phyloP scores from a whole-genome alignment of 257 asterid genomes.

The Scutellaria minor region DNA sequence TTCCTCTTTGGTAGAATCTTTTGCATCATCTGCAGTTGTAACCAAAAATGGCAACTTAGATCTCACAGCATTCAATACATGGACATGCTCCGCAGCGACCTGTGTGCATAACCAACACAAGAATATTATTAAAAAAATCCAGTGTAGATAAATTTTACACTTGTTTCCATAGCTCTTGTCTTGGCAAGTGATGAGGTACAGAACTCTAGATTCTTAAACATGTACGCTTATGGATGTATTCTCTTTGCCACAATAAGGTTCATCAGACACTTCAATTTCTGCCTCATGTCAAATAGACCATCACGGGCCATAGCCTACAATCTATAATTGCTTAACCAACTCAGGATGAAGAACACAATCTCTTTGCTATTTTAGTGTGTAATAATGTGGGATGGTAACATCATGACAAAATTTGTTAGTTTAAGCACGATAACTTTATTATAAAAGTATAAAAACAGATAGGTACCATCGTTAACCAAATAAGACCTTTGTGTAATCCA shows the following conservation, averaged over 20 bases:
- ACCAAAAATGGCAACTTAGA: constrained; percentile 89
- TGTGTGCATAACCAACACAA: constrained; percentile 41
- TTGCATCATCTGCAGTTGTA: constrained; percentile 82
- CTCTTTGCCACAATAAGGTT: not conserved
- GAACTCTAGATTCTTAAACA: not conserved
- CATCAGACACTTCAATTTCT: constrained; percentile 12
- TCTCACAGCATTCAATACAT: constrained; percentile 77
- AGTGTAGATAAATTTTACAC: not conserved
- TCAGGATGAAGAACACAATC: not conserved
- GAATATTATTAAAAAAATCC: not conserved
- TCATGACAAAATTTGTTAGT: constrained; percentile 1
- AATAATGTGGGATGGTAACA: not conserved
- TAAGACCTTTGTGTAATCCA: not conserved
- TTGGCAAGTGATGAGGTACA: not conserved
- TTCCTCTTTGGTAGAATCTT: constrained; percentile 82
- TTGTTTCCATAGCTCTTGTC: constrained; percentile 4
- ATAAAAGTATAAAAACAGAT: constrained; percentile 1
- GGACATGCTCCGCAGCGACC: constrained; percentile 86
- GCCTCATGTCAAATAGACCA: not conserved
- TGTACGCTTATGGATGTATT: not conserved
- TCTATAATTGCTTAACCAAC: constrained; percentile 11
- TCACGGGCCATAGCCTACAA: not conserved
- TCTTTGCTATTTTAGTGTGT: not conserved
- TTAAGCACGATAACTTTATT: constrained; percentile 13
- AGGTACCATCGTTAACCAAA: not conserved